These are phyloP conservation scores for Phytophthora quininea DNA, from an alignment of 352 stramenopile genomes.

Conservation along the genomic window DNA sequence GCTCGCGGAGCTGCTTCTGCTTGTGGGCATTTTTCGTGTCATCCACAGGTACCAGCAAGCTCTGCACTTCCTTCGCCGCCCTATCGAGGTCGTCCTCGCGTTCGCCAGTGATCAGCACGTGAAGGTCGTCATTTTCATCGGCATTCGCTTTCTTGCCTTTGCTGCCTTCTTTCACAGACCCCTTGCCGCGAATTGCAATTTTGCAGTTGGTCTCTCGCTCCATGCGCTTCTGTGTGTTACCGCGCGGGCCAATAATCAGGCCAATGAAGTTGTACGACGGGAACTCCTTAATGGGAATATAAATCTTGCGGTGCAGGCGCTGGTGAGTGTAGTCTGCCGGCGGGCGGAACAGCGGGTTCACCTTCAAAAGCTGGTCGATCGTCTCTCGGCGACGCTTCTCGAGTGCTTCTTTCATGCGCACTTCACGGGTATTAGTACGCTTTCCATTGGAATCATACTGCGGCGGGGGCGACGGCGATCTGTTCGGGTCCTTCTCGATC, in stretches of 20 bases:
- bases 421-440: slow-evolving; percentile 96
- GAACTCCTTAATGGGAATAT: slow-evolving; percentile 97
- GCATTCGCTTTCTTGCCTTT: slow-evolving; percentile 92
- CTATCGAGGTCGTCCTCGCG: slow-evolving; percentile 87
- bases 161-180: slow-evolving; percentile 97
- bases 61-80: slow-evolving; percentile 89
- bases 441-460: slow-evolving; percentile 97
- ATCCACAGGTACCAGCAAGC: slow-evolving; percentile 92
- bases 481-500: slow-evolving; percentile 87
- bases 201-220: slow-evolving; percentile 98
- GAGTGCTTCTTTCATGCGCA: slow-evolving; percentile 92
- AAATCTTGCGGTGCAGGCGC: slow-evolving; percentile 96
- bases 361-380: slow-evolving; percentile 96
- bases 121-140: slow-evolving; percentile 96
- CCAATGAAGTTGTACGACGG: slow-evolving; percentile 99
- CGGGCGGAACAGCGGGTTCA: slow-evolving; percentile 92
- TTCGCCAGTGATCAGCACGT: slow-evolving; percentile 94
- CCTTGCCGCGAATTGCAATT: slow-evolving; percentile 97
- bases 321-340: slow-evolving; percentile 90
- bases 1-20: slow-evolving; percentile 97
- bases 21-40: slow-evolving; percentile 97
- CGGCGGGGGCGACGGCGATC: slow-evolving; percentile 92
- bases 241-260: slow-evolving; percentile 98
- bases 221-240: slow-evolving; percentile 99
- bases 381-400: slow-evolving; percentile 91